Percentiles rank a stretch among this genome's conserved stretches.
Conservation (phyloP, 495 filamentous ascomycete species). For the Lentithecium fluviatile region DNA sequence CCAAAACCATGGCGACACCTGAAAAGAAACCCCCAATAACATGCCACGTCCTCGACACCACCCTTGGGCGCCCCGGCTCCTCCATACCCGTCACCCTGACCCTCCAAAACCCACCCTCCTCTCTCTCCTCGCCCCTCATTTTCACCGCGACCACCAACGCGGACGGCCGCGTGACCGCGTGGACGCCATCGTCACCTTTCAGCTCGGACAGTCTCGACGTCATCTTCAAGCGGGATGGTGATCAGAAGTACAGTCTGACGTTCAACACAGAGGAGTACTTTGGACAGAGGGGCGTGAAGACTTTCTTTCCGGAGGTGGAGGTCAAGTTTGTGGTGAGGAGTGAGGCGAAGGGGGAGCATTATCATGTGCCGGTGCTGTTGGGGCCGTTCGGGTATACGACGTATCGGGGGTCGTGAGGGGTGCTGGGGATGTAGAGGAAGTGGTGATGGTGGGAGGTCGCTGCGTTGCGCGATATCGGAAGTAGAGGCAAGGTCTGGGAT, state of each 20-base stretch:
- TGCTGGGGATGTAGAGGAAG: too few species aligned
- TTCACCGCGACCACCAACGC: slow-evolving; percentile 72
- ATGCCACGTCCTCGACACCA: slow-evolving; percentile 70
- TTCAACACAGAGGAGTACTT: slow-evolving; percentile 81
- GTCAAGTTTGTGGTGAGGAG: slow-evolving; percentile 76
- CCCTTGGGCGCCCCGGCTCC: slow-evolving; percentile 63
- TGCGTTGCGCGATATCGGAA: too few species aligned
- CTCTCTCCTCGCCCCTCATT: slow-evolving; percentile 38
- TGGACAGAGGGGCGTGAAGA: slow-evolving; percentile 59
- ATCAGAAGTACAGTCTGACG: slow-evolving; percentile 65
- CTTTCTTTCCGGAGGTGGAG: slow-evolving; percentile 91
- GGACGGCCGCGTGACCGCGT: slow-evolving; percentile 81
- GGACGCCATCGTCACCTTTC: slow-evolving; percentile 58
- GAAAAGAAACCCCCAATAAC: slow-evolving; percentile 62
- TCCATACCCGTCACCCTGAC: slow-evolving; percentile 58
- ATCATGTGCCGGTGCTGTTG: slow-evolving; percentile 88
- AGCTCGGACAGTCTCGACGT: slow-evolving; percentile 48
- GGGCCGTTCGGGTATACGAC: slow-evolving; percentile 91
- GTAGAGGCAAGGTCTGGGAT: too few species aligned
- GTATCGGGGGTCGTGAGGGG: slow-evolving; percentile 67
- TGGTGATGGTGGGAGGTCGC: too few species aligned
- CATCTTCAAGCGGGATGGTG: slow-evolving; percentile 42
- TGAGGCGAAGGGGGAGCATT: slow-evolving; percentile 58
- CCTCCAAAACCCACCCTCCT: slow-evolving; percentile 40
- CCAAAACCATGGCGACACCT: slow-evolving; percentile 2